Base-by-base conservation (phyloP, 148 eudicot species). In the Silene latifolia region DNA sequence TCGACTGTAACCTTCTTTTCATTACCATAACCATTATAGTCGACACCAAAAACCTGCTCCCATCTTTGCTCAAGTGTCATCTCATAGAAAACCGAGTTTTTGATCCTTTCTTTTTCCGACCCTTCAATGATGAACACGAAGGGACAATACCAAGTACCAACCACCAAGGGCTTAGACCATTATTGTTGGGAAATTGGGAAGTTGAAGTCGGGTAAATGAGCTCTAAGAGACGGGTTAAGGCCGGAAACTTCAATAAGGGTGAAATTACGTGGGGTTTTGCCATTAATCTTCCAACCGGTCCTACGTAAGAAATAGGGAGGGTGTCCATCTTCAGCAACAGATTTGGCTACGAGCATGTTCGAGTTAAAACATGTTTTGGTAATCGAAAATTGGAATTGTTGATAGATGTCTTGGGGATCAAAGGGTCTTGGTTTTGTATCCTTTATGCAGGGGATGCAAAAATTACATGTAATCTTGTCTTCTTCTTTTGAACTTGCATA, bases 71-170 rank as follows among this genome's bases (percentile, higher is more conserved):
- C 89, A 2, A 93, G 88, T 8, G 86, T 87, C 88, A 91, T 84
- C 74, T 85, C 89, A 25, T 89, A 91, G 51, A 82, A 91, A 67
- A 82, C 17, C 0, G 96, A 85, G 3, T 23, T 56, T 65, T 87
- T 83, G 61, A 89, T 66, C 60, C 81, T 92, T 11, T 87, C 84
- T 25, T 72, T 83, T 53, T 79, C 78, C 0, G 75, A 77, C 11
- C 81, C 85, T n/a, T 93, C 93, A 63, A 77, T 85, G 54, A 93
- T 77, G 59, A 93, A 89, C 83, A 90, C 78, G 74, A 91, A 91
- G 13, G 98, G 97, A 25, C 85, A 76, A 35, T 84, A 88, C 98
- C 98, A 89, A 61, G 87, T 93, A n/a, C 94, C 98, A 8, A 93
- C 88, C 10, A 84, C 79, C 58, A 81, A 63, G 0, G 89, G 60